These are phyloP conservation scores for Dipodascus geniculatus DNA, from an alignment of 805 yeast genomes.

Conservation along the genomic window DNA sequence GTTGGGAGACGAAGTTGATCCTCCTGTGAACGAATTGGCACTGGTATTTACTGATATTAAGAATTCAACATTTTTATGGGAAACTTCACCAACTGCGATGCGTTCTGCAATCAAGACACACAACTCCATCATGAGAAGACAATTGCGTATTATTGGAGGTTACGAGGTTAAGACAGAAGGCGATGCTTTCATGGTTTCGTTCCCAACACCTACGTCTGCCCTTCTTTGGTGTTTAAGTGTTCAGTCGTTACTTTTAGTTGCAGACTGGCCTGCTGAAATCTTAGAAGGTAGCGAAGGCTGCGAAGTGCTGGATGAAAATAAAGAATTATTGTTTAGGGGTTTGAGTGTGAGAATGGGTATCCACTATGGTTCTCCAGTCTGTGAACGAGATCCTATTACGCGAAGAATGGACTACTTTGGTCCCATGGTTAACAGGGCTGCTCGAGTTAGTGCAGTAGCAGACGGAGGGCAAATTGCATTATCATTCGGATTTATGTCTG, in stretches of 20 bases:
- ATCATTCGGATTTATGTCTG: constrained; percentile 69
- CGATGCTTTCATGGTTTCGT: constrained; percentile 96
- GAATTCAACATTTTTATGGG: constrained; percentile 91
- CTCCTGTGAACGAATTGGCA: constrained; percentile 90
- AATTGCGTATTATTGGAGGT: constrained; percentile 85
- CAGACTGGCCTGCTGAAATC: constrained; percentile 95
- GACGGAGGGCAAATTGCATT: constrained; percentile 97
- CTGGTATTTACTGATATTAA: constrained; percentile 96
- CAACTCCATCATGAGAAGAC: constrained; percentile 88
- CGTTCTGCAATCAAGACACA: constrained; percentile 92
- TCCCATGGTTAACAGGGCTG: constrained; percentile 93
- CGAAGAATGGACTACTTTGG: constrained; percentile 98
- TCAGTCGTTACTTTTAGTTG: constrained; percentile 68
- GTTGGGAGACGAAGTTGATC: constrained; percentile 72
- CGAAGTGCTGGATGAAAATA: constrained; percentile 53
- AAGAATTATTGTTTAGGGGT: constrained; percentile 65
- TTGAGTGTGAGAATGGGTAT: constrained; percentile 95
- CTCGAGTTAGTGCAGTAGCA: constrained; percentile 87
- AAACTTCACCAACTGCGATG: constrained; percentile 85
- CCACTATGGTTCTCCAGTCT: constrained; percentile 96
- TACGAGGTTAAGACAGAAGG: constrained; percentile 99
- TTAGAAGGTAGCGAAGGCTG: constrained; percentile 75
- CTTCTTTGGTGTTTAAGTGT: constrained; percentile 90
- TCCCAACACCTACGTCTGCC: constrained; percentile 85
- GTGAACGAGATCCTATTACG: constrained; percentile 89